Evolutionary conservation across 2,329 filamentous ascomycete genomes (phyloP).

Genomic region (Alternaria gansuensis): DNA sequence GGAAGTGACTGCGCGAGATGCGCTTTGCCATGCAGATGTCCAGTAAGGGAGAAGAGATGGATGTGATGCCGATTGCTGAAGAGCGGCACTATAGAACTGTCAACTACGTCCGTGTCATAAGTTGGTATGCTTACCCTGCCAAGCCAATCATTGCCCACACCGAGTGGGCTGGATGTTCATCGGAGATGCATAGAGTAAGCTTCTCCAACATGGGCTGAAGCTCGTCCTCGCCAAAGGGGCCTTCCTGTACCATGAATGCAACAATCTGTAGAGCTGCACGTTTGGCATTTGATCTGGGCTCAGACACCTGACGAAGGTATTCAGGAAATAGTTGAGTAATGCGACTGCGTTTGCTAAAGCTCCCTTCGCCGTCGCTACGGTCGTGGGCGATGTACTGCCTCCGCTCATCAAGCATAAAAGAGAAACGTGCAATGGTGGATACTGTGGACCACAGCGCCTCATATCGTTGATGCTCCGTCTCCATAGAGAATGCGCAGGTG

Average conservation of each 20-base stretch:
- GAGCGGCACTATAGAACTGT: constrained; percentile 38
- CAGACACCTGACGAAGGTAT: constrained; percentile 52
- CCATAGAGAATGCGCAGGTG: constrained; percentile 49
- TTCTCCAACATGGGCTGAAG: constrained; percentile 66
- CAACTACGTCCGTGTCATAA: constrained; percentile 7
- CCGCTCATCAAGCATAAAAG: constrained; percentile 46
- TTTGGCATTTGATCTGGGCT: constrained; percentile 50
- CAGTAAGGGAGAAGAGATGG: constrained; percentile 62
- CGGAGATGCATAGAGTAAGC: constrained; percentile 67
- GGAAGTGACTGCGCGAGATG: constrained; percentile 74
- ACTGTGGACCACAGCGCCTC: constrained; percentile 52
- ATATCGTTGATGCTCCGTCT: constrained; percentile 39
- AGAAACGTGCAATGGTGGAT: constrained; percentile 52
- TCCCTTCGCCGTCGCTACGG: constrained; percentile 34
- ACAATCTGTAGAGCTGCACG: constrained; percentile 65
- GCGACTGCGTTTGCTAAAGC: constrained; percentile 51
- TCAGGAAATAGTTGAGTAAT: constrained; percentile 52
- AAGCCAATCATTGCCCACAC: constrained; percentile 89
- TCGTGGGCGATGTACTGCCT: constrained; percentile 28
- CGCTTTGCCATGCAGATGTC: constrained; percentile 79
- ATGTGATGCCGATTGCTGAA: constrained; percentile 39
- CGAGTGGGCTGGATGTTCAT: constrained; percentile 69
- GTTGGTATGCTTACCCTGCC: constrained; percentile 68
- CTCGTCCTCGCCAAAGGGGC: constrained; percentile 58
- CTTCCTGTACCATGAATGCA: constrained; percentile 58